These are phyloP conservation scores for Phyllosticta citriasiana DNA, from an alignment of 2,329 filamentous ascomycete genomes.

Conservation along the genomic window DNA sequence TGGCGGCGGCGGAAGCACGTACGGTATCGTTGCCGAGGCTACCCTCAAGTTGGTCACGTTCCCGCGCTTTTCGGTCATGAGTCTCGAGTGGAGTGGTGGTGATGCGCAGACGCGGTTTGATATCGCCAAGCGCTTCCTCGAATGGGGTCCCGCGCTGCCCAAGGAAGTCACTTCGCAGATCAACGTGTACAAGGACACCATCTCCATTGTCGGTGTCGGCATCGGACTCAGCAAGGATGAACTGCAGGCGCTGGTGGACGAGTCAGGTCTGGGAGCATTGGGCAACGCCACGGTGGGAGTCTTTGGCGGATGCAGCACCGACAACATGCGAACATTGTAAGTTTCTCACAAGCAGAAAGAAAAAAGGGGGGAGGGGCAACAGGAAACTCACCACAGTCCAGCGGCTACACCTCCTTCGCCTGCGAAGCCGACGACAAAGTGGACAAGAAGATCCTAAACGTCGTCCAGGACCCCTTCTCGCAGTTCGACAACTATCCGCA, in stretches of 20 bases:
- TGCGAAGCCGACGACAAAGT: conserved; percentile 11
- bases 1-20: conserved; percentile 25
- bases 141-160: conserved; percentile 11
- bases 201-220: conserved; percentile 12
- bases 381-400: neutral
- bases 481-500: neutral
- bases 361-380: neutral
- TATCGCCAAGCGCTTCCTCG: conserved; percentile 12
- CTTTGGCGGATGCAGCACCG: neutral
- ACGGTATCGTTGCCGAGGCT: conserved; percentile 23
- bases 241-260: conserved; percentile 10
- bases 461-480: conserved; percentile 1
- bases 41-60: conserved; percentile 16
- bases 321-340: neutral
- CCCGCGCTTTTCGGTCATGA: conserved; percentile 14
- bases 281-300: neutral
- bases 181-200: conserved; percentile 12
- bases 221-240: conserved; percentile 8
- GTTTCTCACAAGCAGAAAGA: neutral
- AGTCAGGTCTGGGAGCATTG: neutral
- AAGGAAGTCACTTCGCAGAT: conserved; percentile 13
- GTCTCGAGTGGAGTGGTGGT: conserved; percentile 14
- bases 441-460: conserved; percentile 6
- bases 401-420: conserved; percentile 11
- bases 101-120: conserved; percentile 15